phyloP scores from a whole-genome alignment of 768 basidiomycete genomes.

The Boletus coccyginus region DNA sequence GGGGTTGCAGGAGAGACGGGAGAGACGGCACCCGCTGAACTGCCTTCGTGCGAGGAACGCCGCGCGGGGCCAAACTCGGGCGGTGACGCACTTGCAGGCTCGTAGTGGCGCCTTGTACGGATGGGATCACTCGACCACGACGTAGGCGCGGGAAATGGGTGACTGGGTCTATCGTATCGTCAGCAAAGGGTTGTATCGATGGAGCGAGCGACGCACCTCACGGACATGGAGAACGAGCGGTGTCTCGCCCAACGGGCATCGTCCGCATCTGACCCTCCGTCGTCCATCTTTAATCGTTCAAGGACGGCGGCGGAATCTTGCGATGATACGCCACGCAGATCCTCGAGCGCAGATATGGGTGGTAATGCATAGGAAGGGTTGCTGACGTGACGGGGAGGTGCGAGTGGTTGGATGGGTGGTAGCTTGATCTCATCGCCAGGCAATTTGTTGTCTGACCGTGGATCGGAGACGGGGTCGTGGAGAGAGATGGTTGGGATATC shows the following conservation, averaged over 20 bases:
- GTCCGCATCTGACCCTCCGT: constrained; percentile 29
- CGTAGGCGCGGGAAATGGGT: constrained; percentile 17
- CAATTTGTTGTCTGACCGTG: constrained; percentile 18
- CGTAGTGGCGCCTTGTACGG: constrained; percentile 14
- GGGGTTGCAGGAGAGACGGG: constrained; percentile 53
- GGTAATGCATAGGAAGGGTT: constrained; percentile 54
- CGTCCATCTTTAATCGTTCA: constrained; percentile 57
- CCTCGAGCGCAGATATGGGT: constrained; percentile 68
- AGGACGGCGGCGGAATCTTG: constrained; percentile 66
- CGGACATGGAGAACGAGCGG: constrained; percentile 43
- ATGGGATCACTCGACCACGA: constrained; percentile 27
- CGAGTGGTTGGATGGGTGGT: constrained; percentile 41
- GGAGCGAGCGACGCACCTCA: constrained; percentile 23
- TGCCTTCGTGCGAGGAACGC: constrained; percentile 41
- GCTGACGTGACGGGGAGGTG: constrained; percentile 24
- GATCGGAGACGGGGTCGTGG: constrained; percentile 30
- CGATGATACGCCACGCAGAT: constrained; percentile 48
- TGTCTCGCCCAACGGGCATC: constrained; percentile 38
- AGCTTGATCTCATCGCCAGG: constrained; percentile 38
- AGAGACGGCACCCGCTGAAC: constrained; percentile 50
- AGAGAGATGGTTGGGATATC: constrained; percentile 36
- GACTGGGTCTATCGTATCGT: constrained; percentile 13
- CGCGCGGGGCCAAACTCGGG: constrained; percentile 22
- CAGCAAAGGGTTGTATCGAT: neutral
- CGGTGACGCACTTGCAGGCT: constrained; percentile 11